Evolutionary conservation across 164 flowering plant species (phyloP), one percentile per base, ranked within the genome.

Genomic region (Magnolia changhungtana): DNA sequence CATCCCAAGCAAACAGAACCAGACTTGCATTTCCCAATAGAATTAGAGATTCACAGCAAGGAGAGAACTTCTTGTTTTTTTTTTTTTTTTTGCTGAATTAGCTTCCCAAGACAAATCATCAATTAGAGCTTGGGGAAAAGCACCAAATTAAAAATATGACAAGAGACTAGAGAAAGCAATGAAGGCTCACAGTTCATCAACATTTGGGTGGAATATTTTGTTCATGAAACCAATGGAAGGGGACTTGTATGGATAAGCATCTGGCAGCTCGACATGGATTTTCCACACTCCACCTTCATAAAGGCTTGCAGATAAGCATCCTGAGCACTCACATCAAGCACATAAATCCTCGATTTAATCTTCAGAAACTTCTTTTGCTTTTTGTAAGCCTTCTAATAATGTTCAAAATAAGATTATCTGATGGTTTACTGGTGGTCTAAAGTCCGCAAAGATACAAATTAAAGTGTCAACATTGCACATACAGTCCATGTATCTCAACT

Each of bases 1-100:
- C 99, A 82, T 95, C n/a, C 98, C 91, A 95, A 88, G 89, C 99
- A 95, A 27, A 93, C 96, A 72, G 99, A 92, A 75, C 99, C 99
- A 69, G 98, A 95, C 81, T 98, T 95, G 92, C 84, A 80, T 77
- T 69, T 64, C 16, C 70, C 4, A 75, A 55, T 19, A 2, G 66
- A 75, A 67, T 24, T 65, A 50, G 29, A 50, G 20, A 27, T 18
- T 4, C 29, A 63, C 67, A 63, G 7, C 23, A 63, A 52, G 59
- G 16, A 52, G 16, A 52, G 1, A 2, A 52, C 1, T 52, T 9
- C 3, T 1, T 51, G n/a, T 51, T 51, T 51, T 7, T 7, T 14
- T 8, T 0, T 1, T 9, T 8, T 3, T 52, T 52, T 8, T 52
- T 52, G 16, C 1, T 8, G 16, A 52, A 52, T 52, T 52, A 14